Conservation (phyloP, 371 early-diverging fungal genomes). For the Mortierella sp. region DNA sequence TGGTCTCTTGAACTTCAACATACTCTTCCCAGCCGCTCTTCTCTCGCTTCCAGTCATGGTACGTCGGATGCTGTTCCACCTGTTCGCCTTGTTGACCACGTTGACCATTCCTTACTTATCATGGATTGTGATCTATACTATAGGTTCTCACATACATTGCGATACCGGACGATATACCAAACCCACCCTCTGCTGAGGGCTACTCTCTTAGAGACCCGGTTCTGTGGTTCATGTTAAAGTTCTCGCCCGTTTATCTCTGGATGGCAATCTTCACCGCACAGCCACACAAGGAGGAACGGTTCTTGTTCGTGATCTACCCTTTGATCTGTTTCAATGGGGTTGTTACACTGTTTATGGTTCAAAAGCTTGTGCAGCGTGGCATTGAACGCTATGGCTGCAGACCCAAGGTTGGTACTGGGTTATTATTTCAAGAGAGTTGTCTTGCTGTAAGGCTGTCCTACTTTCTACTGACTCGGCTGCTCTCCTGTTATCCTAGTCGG, state of each 20-base stretch:
- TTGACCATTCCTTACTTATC: too few species aligned
- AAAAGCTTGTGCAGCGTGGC: conserved; percentile 32
- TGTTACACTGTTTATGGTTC: conserved; percentile 69
- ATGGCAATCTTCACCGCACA: conserved; percentile 83
- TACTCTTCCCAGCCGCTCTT: conserved; percentile 79
- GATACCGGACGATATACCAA: conserved; percentile 32
- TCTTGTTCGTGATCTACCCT: conserved; percentile 94
- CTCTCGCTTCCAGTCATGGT: conserved; percentile 70
- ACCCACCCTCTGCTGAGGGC: conserved; percentile 26
- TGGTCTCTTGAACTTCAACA: conserved; percentile 90
- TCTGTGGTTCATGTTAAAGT: conserved; percentile 62
- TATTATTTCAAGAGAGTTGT: not conserved
- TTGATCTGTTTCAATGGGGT: conserved; percentile 84
- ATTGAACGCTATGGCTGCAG: conserved; percentile 28
- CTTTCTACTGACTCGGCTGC: too few species aligned
- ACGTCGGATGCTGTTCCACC: conserved; percentile 22
- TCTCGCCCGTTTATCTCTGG: conserved; percentile 81
- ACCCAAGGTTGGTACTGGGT: conserved; percentile 25
- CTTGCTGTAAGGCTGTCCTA: not conserved
- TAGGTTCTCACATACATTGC: conserved; percentile 24
- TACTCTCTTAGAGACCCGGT: conserved; percentile 54
- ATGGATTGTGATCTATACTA: too few species aligned
- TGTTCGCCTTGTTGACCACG: too few species aligned
- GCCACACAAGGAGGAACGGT: conserved; percentile 97
- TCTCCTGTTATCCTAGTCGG: conserved; percentile 21